A percentile compares a stretch with the other conserved stretches of the same genome.
Conservation (phyloP, 176 grass and related monocot species). For the Sorghum bicolor region Sorghum_bicolor_NCBIv3 NC_012871.2:2368501-2369000, state of each 20-base stretch:
- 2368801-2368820: neutral
- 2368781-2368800: conserved; percentile 19
- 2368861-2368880: conserved; percentile 11
- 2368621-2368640: neutral
- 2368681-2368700: neutral
- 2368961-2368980: neutral
- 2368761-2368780: conserved; percentile 18
- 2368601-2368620: conserved; percentile 27
- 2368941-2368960: neutral
- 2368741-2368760: neutral
- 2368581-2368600: conserved; percentile 17
- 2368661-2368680: conserved; percentile 13
- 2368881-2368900: neutral
- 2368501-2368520: neutral
- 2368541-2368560: conserved; percentile 11
- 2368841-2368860: neutral
- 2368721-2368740: conserved; percentile 12
- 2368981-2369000: neutral
- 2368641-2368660: conserved; percentile 22
- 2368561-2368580: conserved; percentile 33
- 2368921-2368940: neutral
- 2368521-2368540: neutral
- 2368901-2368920: neutral
- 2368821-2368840: neutral
- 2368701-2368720: conserved; percentile 11